A percentile compares a stretch with the other conserved stretches of the same genome.
phyloP scores from a whole-genome alignment of 208 protist genomes.

The Angomonas desouzai region DNA sequence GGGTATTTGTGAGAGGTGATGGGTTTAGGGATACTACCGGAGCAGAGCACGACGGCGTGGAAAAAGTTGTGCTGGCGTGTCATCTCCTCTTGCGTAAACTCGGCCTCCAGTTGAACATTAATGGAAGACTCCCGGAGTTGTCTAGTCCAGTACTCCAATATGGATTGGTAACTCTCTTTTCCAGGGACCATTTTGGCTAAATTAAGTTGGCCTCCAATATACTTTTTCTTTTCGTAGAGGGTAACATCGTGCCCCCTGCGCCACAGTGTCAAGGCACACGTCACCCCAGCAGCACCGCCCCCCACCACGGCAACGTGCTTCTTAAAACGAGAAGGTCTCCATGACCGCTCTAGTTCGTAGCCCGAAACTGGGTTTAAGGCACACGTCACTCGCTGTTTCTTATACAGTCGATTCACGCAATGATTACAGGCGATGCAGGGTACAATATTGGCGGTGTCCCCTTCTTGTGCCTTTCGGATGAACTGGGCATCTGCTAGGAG shows the following conservation, averaged over 20 bases:
- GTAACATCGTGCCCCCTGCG: constrained; percentile 90
- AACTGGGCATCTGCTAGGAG: constrained; percentile 90
- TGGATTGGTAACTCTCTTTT: constrained; percentile 90
- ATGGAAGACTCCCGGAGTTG: constrained; percentile 76
- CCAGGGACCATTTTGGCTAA: constrained; percentile 91
- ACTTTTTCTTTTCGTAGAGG: constrained; percentile 68
- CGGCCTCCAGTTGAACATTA: constrained; percentile 65
- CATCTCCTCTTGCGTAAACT: constrained; percentile 80
- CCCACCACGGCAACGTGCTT: constrained; percentile 90
- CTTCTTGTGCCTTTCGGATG: constrained; percentile 73
- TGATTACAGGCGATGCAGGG: constrained; percentile 96
- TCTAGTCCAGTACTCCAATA: constrained; percentile 88
- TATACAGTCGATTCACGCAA: constrained; percentile 92
- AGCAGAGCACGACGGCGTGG: constrained; percentile 72
- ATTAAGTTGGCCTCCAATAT: constrained; percentile 93
- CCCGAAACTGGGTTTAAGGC: constrained; percentile 90
- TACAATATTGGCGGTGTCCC: constrained; percentile 65
- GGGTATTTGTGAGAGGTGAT: constrained; percentile 65
- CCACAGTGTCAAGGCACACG: constrained; percentile 87
- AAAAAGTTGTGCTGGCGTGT: constrained; percentile 78
- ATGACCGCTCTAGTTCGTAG: constrained; percentile 79
- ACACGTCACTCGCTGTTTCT: constrained; percentile 82
- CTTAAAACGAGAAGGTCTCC: constrained; percentile 38
- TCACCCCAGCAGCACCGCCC: constrained; percentile 86
- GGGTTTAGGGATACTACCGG: constrained; percentile 57